These are phyloP conservation scores for Fusarium circinatum DNA, from an alignment of 2,329 filamentous ascomycete species.

Conservation along the genomic window DNA sequence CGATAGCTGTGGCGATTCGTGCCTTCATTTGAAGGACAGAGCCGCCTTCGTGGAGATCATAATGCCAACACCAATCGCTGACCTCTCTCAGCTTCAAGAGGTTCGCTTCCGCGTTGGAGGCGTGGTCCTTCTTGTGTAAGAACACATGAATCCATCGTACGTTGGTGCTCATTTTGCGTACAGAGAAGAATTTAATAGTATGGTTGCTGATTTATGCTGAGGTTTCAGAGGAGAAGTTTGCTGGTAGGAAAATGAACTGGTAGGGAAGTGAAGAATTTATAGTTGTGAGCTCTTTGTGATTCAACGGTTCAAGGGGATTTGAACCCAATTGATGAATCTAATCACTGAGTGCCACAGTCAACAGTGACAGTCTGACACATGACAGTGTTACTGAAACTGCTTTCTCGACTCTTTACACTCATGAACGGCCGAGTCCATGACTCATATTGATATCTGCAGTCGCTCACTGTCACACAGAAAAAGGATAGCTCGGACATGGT, in stretches of 20 bases:
- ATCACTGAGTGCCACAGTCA: too few relatives aligned
- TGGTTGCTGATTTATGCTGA: fast-evolving
- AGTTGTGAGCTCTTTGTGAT: fast-evolving
- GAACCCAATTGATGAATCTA: fast-evolving
- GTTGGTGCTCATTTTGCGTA: fast-evolving
- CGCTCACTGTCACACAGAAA: neutral
- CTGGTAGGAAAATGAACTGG: fast-evolving
- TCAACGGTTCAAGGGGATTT: fast-evolving
- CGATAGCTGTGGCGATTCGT: neutral
- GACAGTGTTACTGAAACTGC: fast-evolving
- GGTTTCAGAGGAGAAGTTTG: fast-evolving
- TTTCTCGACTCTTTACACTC: neutral
- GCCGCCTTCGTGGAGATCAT: neutral
- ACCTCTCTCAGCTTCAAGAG: neutral
- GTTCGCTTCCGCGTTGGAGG: neutral
- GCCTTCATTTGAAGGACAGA: neutral
- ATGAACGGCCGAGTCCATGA: fast-evolving
- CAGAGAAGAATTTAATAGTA: fast-evolving
- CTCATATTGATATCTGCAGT: neutral
- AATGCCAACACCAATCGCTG: neutral
- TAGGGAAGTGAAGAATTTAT: neutral
- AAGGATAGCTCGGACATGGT: fast-evolving
- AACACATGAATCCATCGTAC: neutral
- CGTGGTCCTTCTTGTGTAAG: neutral
- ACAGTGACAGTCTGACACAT: neutral